phyloP scores from a whole-genome alignment of 176 grass and related monocot genomes.

The Avena atlantica region DNA sequence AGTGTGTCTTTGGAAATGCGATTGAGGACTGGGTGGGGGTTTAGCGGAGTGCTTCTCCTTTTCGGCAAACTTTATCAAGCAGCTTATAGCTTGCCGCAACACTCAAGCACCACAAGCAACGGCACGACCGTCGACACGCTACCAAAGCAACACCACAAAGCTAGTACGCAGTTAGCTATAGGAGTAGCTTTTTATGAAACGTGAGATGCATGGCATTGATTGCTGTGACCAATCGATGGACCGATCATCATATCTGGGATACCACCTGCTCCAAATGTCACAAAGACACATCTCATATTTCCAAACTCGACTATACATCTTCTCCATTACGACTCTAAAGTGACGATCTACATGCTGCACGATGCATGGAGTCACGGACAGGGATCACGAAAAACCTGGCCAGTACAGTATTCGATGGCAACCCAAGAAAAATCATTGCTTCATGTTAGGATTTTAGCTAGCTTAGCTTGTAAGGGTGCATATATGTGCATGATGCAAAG shows the following conservation, averaged over 20 bases:
- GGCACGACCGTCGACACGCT: conserved; percentile 4
- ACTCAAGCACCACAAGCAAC: conserved; percentile 21
- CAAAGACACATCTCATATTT: neutral
- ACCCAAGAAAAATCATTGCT: neutral
- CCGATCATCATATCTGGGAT: neutral
- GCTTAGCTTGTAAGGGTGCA: conserved; percentile 31
- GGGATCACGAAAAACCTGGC: neutral
- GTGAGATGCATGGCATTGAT: conserved; percentile 30
- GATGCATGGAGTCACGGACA: neutral
- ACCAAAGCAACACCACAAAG: conserved; percentile 7
- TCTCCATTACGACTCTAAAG: neutral
- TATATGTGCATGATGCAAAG: neutral
- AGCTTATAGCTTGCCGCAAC: conserved; percentile 11
- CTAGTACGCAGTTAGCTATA: neutral
- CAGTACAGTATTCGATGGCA: neutral
- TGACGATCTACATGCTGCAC: neutral
- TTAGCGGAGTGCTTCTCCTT: conserved; percentile 16
- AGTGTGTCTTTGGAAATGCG: neutral
- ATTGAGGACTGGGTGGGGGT: neutral
- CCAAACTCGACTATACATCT: neutral
- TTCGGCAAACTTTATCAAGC: conserved; percentile 16
- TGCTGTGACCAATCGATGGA: conserved; percentile 6
- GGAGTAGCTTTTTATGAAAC: neutral
- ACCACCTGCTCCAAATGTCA: neutral
- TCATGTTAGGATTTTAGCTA: conserved; percentile 19